A percentile compares a stretch with the other conserved stretches of the same genome.
Conservation (phyloP, 2,329 filamentous ascomycete species). For the Chaetomium sp. region DNA sequence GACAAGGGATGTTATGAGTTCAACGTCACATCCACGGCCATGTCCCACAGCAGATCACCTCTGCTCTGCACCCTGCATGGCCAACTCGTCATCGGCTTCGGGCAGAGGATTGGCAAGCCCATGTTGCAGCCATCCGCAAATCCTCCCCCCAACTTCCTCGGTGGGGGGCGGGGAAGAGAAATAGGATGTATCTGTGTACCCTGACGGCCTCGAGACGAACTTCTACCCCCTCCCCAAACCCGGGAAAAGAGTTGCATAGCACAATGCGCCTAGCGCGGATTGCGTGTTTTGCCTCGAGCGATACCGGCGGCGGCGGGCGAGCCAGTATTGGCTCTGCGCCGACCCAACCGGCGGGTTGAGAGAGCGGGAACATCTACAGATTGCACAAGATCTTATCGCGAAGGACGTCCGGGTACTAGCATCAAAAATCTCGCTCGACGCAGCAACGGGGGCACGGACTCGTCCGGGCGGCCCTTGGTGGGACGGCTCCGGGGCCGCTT, state of each 20-base stretch:
- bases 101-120: slow-evolving; percentile 4
- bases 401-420: background rate
- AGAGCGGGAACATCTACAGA: background rate
- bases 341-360: background rate
- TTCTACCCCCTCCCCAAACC: background rate
- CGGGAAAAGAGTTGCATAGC: background rate
- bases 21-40: background rate
- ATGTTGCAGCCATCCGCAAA: slow-evolving; percentile 13
- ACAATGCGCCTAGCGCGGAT: slow-evolving; percentile 21
- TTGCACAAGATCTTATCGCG: slow-evolving; percentile 19
- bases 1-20: background rate
- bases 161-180: slow-evolving; percentile 19
- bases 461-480: background rate
- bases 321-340: background rate
- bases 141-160: slow-evolving; percentile 11
- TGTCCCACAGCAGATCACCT: slow-evolving; percentile 11
- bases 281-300: slow-evolving; percentile 10
- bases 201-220: slow-evolving; percentile 1
- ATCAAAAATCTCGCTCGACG: background rate
- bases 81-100: slow-evolving; percentile 1
- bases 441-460: slow-evolving; percentile 9
- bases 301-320: slow-evolving; percentile 13
- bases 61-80: slow-evolving; percentile 10
- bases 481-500: slow-evolving; percentile 7
- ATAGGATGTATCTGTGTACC: background rate